Evolutionary conservation across 371 early-diverging fungal species (phyloP).

Genomic region (Mortierella sp.): DNA sequence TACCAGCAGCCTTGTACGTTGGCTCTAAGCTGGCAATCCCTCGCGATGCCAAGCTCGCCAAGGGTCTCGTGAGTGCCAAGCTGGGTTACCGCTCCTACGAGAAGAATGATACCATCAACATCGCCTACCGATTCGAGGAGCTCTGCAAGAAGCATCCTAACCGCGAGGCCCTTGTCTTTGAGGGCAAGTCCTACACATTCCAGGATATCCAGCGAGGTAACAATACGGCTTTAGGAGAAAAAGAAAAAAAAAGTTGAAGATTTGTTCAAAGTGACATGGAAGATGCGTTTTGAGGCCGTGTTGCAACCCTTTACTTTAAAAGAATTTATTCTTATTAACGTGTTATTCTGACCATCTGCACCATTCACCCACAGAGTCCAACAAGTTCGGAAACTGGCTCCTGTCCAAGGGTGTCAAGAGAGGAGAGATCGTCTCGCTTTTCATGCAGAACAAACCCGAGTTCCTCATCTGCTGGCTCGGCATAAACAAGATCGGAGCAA

Average conservation of each 20-base stretch:
- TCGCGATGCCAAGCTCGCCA: constrained; percentile 52
- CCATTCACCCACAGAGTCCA: constrained; percentile 32
- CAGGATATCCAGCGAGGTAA: constrained; percentile 56
- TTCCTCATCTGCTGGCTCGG: constrained; percentile 59
- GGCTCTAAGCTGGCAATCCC: constrained; percentile 53
- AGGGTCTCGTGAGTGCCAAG: constrained; percentile 44
- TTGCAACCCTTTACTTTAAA: neutral
- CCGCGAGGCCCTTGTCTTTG: constrained; percentile 54
- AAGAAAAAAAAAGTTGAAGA: neutral
- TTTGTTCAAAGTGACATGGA: neutral
- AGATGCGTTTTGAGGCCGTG: neutral
- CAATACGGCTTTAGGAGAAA: neutral
- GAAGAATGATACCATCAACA: constrained; percentile 52
- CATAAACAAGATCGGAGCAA: constrained; percentile 55
- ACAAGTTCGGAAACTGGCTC: constrained; percentile 52
- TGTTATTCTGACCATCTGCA: too few species aligned
- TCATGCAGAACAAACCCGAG: constrained; percentile 58
- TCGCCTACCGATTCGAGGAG: constrained; percentile 57
- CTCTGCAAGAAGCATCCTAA: constrained; percentile 45
- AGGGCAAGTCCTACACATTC: constrained; percentile 53
- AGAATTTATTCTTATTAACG: neutral
- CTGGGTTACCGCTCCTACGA: constrained; percentile 49
- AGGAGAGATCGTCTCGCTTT: constrained; percentile 52
- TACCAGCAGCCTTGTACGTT: constrained; percentile 53
- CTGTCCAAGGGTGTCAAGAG: constrained; percentile 58